These are phyloP conservation scores for Mucor mucedo DNA, from an alignment of 371 early-diverging fungal genomes.

Conservation along the genomic window DNA sequence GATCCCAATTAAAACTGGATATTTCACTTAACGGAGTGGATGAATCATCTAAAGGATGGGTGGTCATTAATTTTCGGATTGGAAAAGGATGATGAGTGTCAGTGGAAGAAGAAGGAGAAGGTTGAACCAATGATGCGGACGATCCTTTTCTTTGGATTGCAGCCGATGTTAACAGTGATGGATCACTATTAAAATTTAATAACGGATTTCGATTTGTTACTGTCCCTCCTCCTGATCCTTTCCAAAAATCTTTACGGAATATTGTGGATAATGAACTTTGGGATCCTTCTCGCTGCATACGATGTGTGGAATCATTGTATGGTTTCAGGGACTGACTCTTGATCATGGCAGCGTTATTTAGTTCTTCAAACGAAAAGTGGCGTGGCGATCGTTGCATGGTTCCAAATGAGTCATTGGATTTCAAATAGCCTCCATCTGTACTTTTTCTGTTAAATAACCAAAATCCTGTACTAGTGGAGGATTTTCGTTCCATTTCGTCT, in stretches of 20 bases:
- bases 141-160: not conserved
- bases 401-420: conserved; percentile 2
- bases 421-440: conserved; percentile 25
- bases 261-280: conserved; percentile 28
- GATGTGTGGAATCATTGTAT: not conserved
- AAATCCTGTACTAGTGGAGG: conserved; percentile 22
- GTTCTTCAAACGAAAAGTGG: conserved; percentile 48
- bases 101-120: conserved; percentile 6
- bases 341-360: conserved; percentile 15
- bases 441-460: conserved; percentile 56
- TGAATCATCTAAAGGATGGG: conserved; percentile 25
- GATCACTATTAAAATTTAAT: conserved; percentile 17
- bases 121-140: not conserved
- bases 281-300: conserved; percentile 33
- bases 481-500: conserved; percentile 16
- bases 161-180: not conserved
- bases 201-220: not conserved
- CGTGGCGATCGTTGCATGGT: conserved; percentile 34
- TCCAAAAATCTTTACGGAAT: conserved; percentile 50
- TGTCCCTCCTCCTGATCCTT: conserved; percentile 5
- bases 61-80: conserved; percentile 5
- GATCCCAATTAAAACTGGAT: conserved; percentile 13
- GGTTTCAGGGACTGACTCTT: conserved; percentile 4
- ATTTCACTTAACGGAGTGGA: conserved; percentile 12
- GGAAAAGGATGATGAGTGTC: not conserved